A percentile compares a stretch with the other conserved stretches of the same genome.
phyloP scores from a whole-genome alignment of 2,329 filamentous ascomycete genomes.

The Aspergillus fumigatiaffinis region DNA sequence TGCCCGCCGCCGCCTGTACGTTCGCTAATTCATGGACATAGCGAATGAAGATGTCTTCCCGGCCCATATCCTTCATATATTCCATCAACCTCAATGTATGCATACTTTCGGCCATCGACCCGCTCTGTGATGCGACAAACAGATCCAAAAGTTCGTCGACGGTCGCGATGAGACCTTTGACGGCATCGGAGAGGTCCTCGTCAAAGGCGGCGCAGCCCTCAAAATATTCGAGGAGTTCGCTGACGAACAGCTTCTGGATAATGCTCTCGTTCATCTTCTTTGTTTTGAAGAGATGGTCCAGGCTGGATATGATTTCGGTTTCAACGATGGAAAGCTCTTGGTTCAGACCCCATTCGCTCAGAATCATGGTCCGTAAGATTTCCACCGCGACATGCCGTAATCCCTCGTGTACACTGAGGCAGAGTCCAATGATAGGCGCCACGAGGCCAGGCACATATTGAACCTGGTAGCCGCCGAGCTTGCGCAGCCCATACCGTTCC shows the following conservation, averaged over 20 bases:
- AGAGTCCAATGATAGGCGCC: constrained; percentile 86
- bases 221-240: constrained; percentile 78
- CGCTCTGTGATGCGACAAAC: constrained; percentile 81
- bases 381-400: constrained; percentile 86
- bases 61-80: constrained; percentile 93
- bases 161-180: constrained; percentile 75
- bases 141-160: constrained; percentile 89
- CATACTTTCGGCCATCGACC: constrained; percentile 71
- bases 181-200: constrained; percentile 69
- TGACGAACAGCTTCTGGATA: constrained; percentile 86
- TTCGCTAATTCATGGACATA: constrained; percentile 89
- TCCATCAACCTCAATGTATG: constrained; percentile 91
- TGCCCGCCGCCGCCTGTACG: constrained; percentile 70
- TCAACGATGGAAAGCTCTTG: constrained; percentile 88
- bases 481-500: constrained; percentile 70
- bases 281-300: constrained; percentile 85
- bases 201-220: constrained; percentile 64
- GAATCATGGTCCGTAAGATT: constrained; percentile 94
- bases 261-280: constrained; percentile 85
- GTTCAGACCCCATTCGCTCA: constrained; percentile 95
- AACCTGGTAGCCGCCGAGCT: constrained; percentile 94
- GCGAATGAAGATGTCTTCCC: constrained; percentile 92
- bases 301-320: constrained; percentile 91
- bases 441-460: constrained; percentile 95
- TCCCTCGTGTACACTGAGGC: constrained; percentile 90